phyloP scores from a whole-genome alignment of 768 basidiomycete genomes.

The Termitomyces heimii region DNA sequence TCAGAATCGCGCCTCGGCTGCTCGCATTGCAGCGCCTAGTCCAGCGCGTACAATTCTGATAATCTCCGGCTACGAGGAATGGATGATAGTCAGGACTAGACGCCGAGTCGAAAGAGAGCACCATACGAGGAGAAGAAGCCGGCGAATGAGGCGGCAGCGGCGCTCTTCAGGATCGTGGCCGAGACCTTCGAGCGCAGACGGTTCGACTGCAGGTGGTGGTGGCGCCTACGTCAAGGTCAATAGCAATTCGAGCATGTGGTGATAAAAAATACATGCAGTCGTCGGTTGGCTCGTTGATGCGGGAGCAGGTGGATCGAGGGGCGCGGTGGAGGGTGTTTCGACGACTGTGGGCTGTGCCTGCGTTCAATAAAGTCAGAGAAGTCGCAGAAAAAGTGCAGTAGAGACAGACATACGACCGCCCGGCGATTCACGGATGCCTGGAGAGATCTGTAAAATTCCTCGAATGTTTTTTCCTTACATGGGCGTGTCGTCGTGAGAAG shows the following conservation, averaged over 20 bases:
- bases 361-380: not conserved
- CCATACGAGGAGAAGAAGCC: not conserved
- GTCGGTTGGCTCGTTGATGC: not conserved
- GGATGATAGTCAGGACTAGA: not conserved
- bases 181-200: not conserved
- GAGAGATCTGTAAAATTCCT: not conserved
- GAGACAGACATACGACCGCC: not conserved
- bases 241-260: not conserved
- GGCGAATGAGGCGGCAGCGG: not conserved
- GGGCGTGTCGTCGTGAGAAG: not conserved
- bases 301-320: not conserved
- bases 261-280: not conserved
- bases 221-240: not conserved
- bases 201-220: not conserved
- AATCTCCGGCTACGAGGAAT: not conserved
- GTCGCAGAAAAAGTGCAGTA: no score
- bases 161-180: not conserved
- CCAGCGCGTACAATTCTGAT: not conserved
- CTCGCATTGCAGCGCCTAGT: not conserved
- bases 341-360: not conserved
- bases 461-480: not conserved
- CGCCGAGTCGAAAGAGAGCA: not conserved
- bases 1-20: not conserved
- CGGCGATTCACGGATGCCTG: not conserved
- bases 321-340: not conserved